Evolutionary conservation across 805 yeast species (phyloP).

Genomic region (Nakazawaea ernobii): DNA sequence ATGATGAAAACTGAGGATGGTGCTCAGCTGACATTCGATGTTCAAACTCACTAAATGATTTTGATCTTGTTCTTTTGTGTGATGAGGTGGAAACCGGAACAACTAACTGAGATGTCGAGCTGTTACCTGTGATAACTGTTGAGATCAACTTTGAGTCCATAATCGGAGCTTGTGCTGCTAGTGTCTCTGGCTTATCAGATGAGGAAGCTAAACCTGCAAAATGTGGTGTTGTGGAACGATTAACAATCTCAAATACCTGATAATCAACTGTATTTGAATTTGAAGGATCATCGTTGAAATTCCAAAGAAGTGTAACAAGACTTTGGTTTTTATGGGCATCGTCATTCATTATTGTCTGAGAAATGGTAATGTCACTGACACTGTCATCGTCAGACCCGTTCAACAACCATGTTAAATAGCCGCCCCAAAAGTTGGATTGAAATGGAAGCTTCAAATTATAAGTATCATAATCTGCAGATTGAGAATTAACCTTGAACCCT

Average conservation of each 20-base stretch:
- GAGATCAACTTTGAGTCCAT: constrained; percentile 9
- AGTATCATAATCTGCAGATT: not conserved
- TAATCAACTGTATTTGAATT: not conserved
- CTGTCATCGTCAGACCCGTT: constrained; percentile 10
- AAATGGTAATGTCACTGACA: constrained; percentile 4
- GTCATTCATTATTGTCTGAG: constrained; percentile 6
- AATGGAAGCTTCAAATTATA: constrained; percentile 11
- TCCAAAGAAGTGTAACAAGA: constrained; percentile 7
- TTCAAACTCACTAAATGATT: constrained; percentile 26
- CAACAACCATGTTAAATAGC: constrained; percentile 11
- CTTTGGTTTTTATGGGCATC: not conserved
- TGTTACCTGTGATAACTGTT: constrained; percentile 4
- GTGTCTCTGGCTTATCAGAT: not conserved
- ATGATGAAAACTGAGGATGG: not conserved
- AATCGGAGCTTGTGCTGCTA: constrained; percentile 2
- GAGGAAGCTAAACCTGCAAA: not conserved
- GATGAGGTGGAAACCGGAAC: not conserved
- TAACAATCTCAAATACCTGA: not conserved
- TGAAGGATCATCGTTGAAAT: not conserved
- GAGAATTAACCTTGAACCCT: constrained; percentile 3
- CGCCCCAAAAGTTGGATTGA: constrained; percentile 11
- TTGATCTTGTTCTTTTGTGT: constrained; percentile 29
- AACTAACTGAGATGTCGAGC: not conserved
- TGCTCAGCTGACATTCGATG: not conserved
- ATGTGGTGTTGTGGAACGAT: not conserved